Conservation (phyloP, 768 basidiomycete species). For the Macrolepiota dolichaula region DNA sequence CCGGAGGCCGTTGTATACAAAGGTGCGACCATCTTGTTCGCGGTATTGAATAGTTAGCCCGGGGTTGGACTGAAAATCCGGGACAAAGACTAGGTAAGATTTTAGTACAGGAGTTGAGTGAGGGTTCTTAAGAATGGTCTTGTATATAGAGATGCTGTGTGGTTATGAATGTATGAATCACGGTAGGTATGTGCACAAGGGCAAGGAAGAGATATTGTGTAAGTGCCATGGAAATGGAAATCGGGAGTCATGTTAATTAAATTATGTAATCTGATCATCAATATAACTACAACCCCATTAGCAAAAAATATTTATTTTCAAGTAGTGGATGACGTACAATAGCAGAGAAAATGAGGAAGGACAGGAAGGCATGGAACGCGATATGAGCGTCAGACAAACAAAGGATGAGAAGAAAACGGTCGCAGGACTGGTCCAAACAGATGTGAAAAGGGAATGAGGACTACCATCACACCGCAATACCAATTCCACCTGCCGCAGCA, state of each 20-base stretch:
- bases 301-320: conserved; percentile 1
- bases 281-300: neutral
- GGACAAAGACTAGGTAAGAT: neutral
- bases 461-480: conserved; percentile 6
- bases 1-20: conserved; percentile 91
- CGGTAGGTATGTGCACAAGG: neutral
- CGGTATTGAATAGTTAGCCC: neutral
- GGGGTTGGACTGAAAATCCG: neutral
- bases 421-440: neutral
- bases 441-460: neutral
- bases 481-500: conserved; percentile 31
- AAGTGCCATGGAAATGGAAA: no score
- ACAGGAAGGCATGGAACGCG: neutral
- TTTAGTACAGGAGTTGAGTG: neutral
- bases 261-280: conserved; percentile 8
- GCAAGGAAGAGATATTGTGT: neutral
- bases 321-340: conserved; percentile 1
- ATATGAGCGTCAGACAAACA: neutral
- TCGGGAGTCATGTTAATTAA: no score
- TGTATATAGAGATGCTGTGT: neutral
- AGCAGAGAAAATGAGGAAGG: conserved; percentile 4
- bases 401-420: neutral
- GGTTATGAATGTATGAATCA: neutral
- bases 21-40: conserved; percentile 82
- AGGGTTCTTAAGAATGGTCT: neutral